Evolutionary conservation across 345 rosid species (phyloP).

Genomic region (Bruguiera sexangula): DNA sequence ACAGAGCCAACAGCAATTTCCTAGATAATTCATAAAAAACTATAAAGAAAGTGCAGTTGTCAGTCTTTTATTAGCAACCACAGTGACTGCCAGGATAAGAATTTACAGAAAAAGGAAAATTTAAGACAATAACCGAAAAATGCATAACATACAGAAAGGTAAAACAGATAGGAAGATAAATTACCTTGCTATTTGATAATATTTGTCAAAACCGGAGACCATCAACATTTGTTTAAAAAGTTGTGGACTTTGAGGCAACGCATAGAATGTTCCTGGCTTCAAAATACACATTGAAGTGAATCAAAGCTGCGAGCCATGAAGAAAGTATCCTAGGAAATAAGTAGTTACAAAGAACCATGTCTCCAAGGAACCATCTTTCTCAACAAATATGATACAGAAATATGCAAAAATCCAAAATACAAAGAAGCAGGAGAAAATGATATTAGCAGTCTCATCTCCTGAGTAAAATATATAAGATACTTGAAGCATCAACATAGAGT

Average conservation of each 20-base stretch:
- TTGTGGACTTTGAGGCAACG: conserved; percentile 97
- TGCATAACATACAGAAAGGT: conserved; percentile 4
- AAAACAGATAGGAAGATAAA: conserved; percentile 16
- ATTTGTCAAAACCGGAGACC: conserved; percentile 97
- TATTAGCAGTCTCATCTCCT: not conserved
- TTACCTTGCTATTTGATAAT: conserved; percentile 95
- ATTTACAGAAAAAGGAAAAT: conserved; percentile 1
- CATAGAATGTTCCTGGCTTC: conserved; percentile 99
- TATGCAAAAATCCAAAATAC: not conserved
- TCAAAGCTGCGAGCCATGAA: conserved; percentile 32
- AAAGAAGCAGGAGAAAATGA: not conserved
- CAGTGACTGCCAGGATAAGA: not conserved
- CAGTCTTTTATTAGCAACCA: not conserved
- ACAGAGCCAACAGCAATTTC: not conserved
- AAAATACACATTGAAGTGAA: conserved; percentile 45
- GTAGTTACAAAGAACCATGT: not conserved
- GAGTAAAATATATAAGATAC: not conserved
- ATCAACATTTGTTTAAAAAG: conserved; percentile 95
- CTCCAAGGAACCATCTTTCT: not conserved
- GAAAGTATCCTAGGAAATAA: conserved; percentile 15
- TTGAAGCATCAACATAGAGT: too few species aligned
- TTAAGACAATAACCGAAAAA: not conserved
- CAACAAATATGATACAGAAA: not conserved
- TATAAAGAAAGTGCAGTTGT: not conserved
- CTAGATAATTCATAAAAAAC: not conserved